phyloP scores from a whole-genome alignment of 148 eudicot genomes.

The Vaccinium macrocarpon region DNA sequence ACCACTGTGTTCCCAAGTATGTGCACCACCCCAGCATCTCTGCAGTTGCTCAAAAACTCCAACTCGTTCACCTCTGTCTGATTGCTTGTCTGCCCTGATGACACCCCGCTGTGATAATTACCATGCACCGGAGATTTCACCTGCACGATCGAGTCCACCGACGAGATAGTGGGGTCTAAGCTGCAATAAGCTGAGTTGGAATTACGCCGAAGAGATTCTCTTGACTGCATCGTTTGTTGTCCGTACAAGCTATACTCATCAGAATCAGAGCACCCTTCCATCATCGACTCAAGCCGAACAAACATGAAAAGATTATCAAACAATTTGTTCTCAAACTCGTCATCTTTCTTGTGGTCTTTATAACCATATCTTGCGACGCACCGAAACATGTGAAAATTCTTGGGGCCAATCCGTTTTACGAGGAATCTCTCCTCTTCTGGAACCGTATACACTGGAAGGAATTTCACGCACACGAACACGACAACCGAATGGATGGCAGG shows the following conservation, averaged over 20 bases:
- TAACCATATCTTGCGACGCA: constrained; percentile 96
- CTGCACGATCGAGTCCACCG: constrained; percentile 70
- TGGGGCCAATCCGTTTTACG: constrained; percentile 93
- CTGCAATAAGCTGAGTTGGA: constrained; percentile 17
- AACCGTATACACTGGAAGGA: constrained; percentile 91
- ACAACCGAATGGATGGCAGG: constrained; percentile 96
- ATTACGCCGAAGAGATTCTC: constrained; percentile 34
- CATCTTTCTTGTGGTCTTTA: constrained; percentile 94
- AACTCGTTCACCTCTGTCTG: constrained; percentile 65
- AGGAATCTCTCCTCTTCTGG: constrained; percentile 92
- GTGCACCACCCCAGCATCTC: constrained; percentile 95
- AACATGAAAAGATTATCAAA: constrained; percentile 73
- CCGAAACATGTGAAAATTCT: constrained; percentile 93
- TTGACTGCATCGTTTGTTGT: constrained; percentile 59
- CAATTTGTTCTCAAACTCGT: constrained; percentile 79
- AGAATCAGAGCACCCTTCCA: constrained; percentile 94
- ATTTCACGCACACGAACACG: constrained; percentile 85
- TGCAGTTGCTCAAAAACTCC: constrained; percentile 68
- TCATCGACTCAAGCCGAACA: constrained; percentile 89
- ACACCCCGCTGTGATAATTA: constrained; percentile 26
- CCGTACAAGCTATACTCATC: constrained; percentile 84
- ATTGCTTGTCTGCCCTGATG: constrained; percentile 58
- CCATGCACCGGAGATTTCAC: constrained; percentile 36
- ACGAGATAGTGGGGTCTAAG: constrained; percentile 42
- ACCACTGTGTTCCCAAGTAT: constrained; percentile 88